Evolutionary conservation across 805 yeast genomes (phyloP), one percentile per base, ranked within the genome.

Genomic region (Suhomyces sp.): DNA sequence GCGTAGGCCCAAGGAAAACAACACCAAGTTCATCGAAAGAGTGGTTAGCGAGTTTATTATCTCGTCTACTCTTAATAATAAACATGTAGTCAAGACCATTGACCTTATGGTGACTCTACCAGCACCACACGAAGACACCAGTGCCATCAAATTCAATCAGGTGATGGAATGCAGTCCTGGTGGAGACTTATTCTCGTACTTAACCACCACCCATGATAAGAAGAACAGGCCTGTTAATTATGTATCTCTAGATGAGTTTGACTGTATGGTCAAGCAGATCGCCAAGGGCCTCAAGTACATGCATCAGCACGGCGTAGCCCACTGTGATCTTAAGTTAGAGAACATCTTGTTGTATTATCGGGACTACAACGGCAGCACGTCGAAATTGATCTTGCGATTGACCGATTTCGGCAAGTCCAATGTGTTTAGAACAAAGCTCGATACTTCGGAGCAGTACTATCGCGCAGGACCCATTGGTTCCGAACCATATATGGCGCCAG

Each of bases 231-330:
- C 49, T 9, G 52, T 62, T 6, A 26, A 54, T 6, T 59, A 55
- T 52, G 56, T 71, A 52, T 52, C 66, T n/a, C 50, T 68, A 3
- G 71, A 68, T 15, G 97, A 92, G 66, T 84, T 93, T 33, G 97
- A 92, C 69, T 92, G 97, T 69, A 88, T 88, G 63, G 82, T 90
- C 74, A 91, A 91, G 65, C 97, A 92, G 67, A 80, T 90, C 35
- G 73, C 92, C 57, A 83, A 85, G 58, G 97, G 96, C 1, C 80
- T 92, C 29, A 80, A 84, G 27, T 90, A 88, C 68, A 85, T 93
- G 85, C 97, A 92, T 69, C 80, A 84, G 8, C 91, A 87, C 69
- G 97, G 97, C 33, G 93, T 92, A 29, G 93, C 97, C 0, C 97
- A 92, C 68, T 88, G 97, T 64, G 97, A 92, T 65, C 74, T 92